These are phyloP conservation scores for Rosa persica DNA, from an alignment of 306 rosid species.

Conservation along the genomic window DNA sequence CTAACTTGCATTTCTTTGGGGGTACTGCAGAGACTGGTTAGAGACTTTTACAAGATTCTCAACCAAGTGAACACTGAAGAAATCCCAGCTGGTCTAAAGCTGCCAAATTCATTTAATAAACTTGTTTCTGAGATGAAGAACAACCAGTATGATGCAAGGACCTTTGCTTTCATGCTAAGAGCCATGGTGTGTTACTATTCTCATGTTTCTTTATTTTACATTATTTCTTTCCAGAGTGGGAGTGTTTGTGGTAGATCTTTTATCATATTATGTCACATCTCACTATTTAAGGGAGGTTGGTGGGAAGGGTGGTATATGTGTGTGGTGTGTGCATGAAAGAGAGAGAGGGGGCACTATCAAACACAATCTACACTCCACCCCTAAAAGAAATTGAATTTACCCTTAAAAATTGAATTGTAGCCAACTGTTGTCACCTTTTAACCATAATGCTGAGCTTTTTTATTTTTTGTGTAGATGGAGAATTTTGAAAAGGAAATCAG, in stretches of 20 bases:
- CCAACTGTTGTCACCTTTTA: not conserved
- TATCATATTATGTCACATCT: not conserved
- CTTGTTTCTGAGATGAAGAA: conserved; percentile 85
- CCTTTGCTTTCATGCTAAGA: conserved; percentile 75
- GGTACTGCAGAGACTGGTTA: conserved; percentile 73
- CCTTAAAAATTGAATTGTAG: not conserved
- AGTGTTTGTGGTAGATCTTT: conserved; percentile 8
- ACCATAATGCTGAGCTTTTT: conserved; percentile 12
- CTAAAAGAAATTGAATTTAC: not conserved
- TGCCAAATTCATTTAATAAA: conserved; percentile 80
- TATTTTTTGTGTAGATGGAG: conserved; percentile 66
- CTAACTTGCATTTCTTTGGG: conserved; percentile 30
- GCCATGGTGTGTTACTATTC: conserved; percentile 69
- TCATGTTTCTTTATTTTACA: conserved; percentile 16
- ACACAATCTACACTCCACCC: not conserved
- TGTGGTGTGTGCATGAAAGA: not conserved
- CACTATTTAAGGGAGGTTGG: not conserved
- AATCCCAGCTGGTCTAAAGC: conserved; percentile 70
- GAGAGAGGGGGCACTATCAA: not conserved
- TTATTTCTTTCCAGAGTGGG: conserved; percentile 5
- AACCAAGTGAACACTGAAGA: conserved; percentile 83
- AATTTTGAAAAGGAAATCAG: conserved; percentile 86
- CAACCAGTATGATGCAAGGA: conserved; percentile 78
- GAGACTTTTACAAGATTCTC: conserved; percentile 83
- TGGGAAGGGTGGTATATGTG: not conserved